Percentiles rank a stretch among this genome's conserved stretches.
phyloP scores from a whole-genome alignment of 208 protist species.

The Willaertia magna region DNA sequence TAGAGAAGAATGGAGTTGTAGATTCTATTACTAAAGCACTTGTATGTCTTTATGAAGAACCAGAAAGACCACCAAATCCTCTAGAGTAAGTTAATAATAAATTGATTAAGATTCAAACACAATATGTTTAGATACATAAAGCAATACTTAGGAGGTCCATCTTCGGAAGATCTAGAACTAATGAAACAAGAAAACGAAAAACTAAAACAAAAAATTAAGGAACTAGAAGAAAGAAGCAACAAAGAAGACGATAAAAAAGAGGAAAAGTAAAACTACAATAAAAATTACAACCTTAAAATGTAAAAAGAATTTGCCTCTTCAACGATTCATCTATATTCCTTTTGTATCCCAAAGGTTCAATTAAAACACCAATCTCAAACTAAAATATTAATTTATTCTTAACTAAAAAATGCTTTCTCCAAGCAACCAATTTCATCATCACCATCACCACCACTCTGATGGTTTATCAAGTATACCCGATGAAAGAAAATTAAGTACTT shows the following conservation, averaged over 20 bases:
- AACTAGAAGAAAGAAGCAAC: background rate
- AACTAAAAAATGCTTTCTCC: background rate
- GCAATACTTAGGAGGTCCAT: background rate
- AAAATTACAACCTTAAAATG: too few species aligned
- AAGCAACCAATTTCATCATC: too few species aligned
- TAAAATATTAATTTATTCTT: background rate
- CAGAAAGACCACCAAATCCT: constrained; percentile 22
- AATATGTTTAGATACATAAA: background rate
- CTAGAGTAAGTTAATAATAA: constrained; percentile 9
- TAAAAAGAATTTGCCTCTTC: too few species aligned
- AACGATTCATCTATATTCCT: too few species aligned
- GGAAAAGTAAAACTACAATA: too few species aligned
- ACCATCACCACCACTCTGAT: background rate
- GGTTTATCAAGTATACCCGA: background rate
- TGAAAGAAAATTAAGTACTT: background rate
- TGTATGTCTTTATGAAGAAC: constrained; percentile 27
- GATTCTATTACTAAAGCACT: constrained; percentile 21
- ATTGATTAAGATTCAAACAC: background rate
- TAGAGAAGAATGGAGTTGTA: constrained; percentile 26
- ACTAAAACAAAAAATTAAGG: background rate
- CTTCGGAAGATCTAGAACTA: background rate
- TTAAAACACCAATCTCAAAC: background rate
- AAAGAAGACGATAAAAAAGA: too few species aligned
- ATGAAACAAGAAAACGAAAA: constrained; percentile 1
- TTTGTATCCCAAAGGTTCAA: too few species aligned